Evolutionary conservation across 164 flowering plant species (phyloP), one percentile per base, ranked within the genome.

Genomic region (Pachysandra terminalis): DNA sequence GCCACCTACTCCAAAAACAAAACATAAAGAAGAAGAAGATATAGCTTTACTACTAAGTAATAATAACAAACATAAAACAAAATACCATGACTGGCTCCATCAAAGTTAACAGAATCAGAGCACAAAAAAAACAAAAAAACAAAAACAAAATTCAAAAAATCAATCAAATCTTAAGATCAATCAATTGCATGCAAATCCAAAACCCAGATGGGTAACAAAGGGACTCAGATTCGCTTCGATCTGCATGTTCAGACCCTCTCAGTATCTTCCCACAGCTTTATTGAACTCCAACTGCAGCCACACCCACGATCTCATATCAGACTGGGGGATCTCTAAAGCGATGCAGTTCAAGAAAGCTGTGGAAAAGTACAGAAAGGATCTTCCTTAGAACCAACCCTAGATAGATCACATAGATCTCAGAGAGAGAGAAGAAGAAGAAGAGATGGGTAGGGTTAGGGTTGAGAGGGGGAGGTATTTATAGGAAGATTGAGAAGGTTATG

Each of bases 231-330:
- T 24, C 1, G 12, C 17, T 45, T 14, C 5, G 9, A 12, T 35
- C 21, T 55, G n/a, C n/a, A n/a, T n/a, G 14, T 55, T 19, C 63
- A 67, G 81, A 59, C 74, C 75, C 79, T 77, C 60, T 51, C 71
- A 65, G 71, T 74, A 75, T 75, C 74, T 74, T 83, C 82, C 86
- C 86, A 83, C 86, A 83, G 80, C 82, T 81, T 75, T 72, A 70
- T 79, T 75, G 81, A 79, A 79, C 81, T 45, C 73, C 73, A 53
- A 54, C 23, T 51, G 66, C 32, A 15, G n/a, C 24, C 51, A 3
- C 3, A 27, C 53, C 22, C n/a, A 19, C 32, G 4, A 1, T 21
- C 5, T 19, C 26, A 5, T 37, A 12, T 27, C 49, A 25, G 56
- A 22, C 22, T 8, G 25, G 2, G 49, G 48, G 13, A 35, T 12